phyloP scores from a whole-genome alignment of 2,329 filamentous ascomycete species.

The Claviceps paspali region DNA sequence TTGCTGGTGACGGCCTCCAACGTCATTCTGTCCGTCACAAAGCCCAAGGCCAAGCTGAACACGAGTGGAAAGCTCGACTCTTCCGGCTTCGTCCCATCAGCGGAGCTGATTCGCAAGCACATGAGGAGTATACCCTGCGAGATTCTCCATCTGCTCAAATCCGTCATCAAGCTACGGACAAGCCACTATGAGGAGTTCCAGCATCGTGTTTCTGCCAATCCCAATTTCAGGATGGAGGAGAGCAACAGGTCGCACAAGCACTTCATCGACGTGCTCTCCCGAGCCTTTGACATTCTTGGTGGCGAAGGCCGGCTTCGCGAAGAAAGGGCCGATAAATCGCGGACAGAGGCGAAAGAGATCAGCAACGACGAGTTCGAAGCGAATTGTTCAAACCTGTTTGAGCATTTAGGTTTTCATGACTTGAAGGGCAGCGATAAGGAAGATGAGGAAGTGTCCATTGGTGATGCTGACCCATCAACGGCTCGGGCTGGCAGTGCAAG shows the following conservation, averaged over 20 bases:
- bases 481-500: background rate
- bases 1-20: conserved; percentile 26
- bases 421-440: background rate
- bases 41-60: conserved; percentile 14
- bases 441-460: background rate
- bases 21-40: conserved; percentile 15
- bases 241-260: conserved; percentile 25
- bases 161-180: conserved; percentile 21
- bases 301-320: conserved; percentile 13
- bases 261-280: conserved; percentile 26
- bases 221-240: conserved; percentile 20
- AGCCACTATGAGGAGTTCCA: conserved; percentile 16
- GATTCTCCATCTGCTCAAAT: conserved; percentile 22
- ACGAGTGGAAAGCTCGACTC: conserved; percentile 23
- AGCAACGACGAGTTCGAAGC: background rate
- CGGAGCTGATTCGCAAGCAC: conserved; percentile 24
- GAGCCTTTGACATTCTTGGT: conserved; percentile 21
- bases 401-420: background rate
- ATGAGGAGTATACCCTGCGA: conserved; percentile 16
- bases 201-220: conserved; percentile 15
- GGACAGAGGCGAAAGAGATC: background rate
- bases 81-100: conserved; percentile 20
- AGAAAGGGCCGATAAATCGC: background rate
- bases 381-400: conserved; percentile 1
- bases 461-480: background rate